Evolutionary conservation across 768 basidiomycete genomes (phyloP).

Genomic region (Russula abietina): DNA sequence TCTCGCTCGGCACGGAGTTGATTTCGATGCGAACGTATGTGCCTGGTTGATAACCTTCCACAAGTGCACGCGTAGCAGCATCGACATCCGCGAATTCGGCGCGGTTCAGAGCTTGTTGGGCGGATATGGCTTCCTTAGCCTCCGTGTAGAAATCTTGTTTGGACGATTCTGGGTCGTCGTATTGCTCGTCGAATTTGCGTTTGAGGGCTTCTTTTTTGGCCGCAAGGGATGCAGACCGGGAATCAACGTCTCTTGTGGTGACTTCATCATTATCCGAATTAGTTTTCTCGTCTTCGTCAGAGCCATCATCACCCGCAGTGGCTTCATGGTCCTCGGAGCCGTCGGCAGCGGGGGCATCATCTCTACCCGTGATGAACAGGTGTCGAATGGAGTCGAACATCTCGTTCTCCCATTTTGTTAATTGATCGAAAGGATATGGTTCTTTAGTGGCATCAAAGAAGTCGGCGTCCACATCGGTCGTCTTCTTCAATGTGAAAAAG

Average conservation of each 20-base stretch:
- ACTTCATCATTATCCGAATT: constrained; percentile 33
- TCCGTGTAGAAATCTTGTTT: constrained; percentile 86
- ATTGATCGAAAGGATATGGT: constrained; percentile 39
- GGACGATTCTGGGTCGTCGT: constrained; percentile 78
- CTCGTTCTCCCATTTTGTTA: constrained; percentile 80
- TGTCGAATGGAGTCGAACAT: constrained; percentile 80
- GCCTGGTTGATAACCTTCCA: constrained; percentile 89
- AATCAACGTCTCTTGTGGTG: constrained; percentile 28
- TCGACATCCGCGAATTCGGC: constrained; percentile 81
- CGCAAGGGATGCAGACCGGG: constrained; percentile 52
- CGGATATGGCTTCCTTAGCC: constrained; percentile 87
- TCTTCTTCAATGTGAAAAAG: constrained; percentile 51
- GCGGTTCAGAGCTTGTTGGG: constrained; percentile 74
- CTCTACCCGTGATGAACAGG: constrained; percentile 82
- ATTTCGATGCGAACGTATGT: constrained; percentile 92
- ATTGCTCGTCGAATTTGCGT: constrained; percentile 94
- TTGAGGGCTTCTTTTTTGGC: constrained; percentile 89
- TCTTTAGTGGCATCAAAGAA: constrained; percentile 72
- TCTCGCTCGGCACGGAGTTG: constrained; percentile 75
- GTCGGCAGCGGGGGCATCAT: constrained; percentile 27
- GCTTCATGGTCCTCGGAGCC: constrained; percentile 30
- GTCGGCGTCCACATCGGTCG: constrained; percentile 34
- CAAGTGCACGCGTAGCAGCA: constrained; percentile 66
- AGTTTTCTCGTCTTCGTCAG: constrained; percentile 36
- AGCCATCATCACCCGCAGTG: constrained; percentile 35